Conservation (phyloP, 2,329 filamentous ascomycete species). For the Exophiala phaeomuriformis region DNA sequence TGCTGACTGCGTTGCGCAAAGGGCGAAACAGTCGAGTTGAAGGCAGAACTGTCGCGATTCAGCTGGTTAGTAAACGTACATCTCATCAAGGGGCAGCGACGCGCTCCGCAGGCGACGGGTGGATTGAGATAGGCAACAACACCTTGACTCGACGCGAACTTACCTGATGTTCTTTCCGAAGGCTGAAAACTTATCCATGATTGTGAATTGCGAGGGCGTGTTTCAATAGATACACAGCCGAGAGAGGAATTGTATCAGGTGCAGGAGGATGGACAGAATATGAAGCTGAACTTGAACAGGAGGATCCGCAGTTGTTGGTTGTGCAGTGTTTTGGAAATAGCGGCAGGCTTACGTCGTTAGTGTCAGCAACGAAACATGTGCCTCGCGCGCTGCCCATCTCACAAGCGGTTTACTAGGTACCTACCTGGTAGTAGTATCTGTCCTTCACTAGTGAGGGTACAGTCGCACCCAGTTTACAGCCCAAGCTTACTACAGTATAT, state of each 20-base stretch:
- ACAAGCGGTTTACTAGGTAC: neutral
- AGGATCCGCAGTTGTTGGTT: neutral
- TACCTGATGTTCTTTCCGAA: conserved; percentile 66
- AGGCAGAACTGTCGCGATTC: conserved; percentile 42
- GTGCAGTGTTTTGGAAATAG: neutral
- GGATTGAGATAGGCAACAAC: neutral
- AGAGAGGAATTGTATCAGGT: neutral
- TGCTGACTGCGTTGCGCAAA: conserved; percentile 92
- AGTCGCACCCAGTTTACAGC: too few relatives aligned
- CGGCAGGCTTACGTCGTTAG: neutral
- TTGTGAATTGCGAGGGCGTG: neutral
- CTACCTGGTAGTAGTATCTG: neutral
- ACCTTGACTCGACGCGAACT: conserved; percentile 22
- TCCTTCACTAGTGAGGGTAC: too few relatives aligned
- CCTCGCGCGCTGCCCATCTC: neutral
- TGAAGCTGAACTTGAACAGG: neutral
- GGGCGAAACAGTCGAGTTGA: conserved; percentile 76
- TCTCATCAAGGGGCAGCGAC: conserved; percentile 8
- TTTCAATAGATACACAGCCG: neutral
- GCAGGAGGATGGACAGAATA: neutral
- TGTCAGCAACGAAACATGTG: neutral
- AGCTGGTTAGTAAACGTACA: conserved; percentile 28
- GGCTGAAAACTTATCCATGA: conserved; percentile 62
- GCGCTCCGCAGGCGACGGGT: neutral
- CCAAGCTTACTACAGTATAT: too few relatives aligned